phyloP scores from a whole-genome alignment of 2,329 filamentous ascomycete genomes.

The Ceratocystis albifundus region DNA sequence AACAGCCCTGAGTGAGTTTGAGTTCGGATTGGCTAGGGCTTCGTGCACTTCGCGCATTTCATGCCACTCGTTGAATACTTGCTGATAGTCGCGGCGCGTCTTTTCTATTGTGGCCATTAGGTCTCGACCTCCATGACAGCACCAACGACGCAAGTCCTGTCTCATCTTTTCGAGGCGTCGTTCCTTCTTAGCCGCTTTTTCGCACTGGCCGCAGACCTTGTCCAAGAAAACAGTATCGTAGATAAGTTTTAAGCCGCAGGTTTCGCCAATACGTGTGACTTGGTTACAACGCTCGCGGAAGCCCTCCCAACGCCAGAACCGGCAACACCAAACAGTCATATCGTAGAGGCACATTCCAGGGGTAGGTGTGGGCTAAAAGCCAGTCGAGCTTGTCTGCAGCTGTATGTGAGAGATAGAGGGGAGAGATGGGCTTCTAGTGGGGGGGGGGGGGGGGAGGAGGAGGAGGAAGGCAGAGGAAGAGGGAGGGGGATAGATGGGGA shows the following conservation, averaged over 20 bases:
- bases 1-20: neutral
- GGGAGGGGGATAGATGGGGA: neutral
- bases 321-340: constrained; percentile 71
- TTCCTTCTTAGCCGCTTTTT: constrained; percentile 77
- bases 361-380: constrained; percentile 23
- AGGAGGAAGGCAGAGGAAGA: neutral
- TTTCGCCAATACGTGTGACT: constrained; percentile 92
- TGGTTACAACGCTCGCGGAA: constrained; percentile 88
- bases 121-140: constrained; percentile 51
- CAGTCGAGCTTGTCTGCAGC: neutral
- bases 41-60: constrained; percentile 36
- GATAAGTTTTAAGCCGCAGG: constrained; percentile 85
- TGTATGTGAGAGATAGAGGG: constrained; percentile 4
- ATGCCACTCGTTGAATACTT: constrained; percentile 50
- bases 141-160: constrained; percentile 66
- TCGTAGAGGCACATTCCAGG: constrained; percentile 86
- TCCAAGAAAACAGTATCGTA: constrained; percentile 55
- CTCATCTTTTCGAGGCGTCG: constrained; percentile 63
- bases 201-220: constrained; percentile 70
- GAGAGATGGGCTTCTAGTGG: too few relatives aligned
- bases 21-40: neutral
- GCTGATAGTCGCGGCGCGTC: constrained; percentile 56
- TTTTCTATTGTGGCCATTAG: constrained; percentile 60
- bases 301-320: constrained; percentile 89
- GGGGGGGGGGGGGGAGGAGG: neutral